A percentile compares a stretch with the other conserved stretches of the same genome.
These are phyloP conservation scores for Albugo candida DNA, from an alignment of 352 stramenopile species.

Conservation along the genomic window DNA sequence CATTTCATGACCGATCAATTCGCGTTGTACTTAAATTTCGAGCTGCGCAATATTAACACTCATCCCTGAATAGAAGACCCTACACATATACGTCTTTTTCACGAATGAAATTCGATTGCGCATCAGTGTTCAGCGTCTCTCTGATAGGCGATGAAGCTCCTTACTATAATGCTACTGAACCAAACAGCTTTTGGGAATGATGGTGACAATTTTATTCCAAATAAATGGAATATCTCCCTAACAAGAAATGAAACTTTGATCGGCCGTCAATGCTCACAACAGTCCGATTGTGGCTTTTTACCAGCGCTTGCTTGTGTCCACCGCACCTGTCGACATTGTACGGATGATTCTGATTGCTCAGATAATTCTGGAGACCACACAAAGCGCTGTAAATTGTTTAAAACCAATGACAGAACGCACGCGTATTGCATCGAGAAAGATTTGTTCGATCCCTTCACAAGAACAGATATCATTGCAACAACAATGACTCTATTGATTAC, in stretches of 20 bases:
- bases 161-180: too few relatives aligned
- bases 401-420: conserved; percentile 9
- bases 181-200: too few relatives aligned
- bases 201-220: too few relatives aligned
- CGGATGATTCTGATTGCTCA: conserved; percentile 34
- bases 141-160: too few relatives aligned
- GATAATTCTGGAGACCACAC: conserved; percentile 17
- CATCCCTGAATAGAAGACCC: too few relatives aligned
- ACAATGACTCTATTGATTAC: conserved; percentile 63
- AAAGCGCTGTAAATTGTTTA: conserved; percentile 35
- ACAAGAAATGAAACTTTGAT: conserved; percentile 2
- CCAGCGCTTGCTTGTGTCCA: conserved; percentile 47
- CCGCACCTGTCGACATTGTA: conserved; percentile 48
- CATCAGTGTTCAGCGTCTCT: too few relatives aligned
- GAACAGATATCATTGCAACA: conserved; percentile 41
- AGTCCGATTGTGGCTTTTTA: conserved; percentile 52
- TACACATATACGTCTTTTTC: too few relatives aligned
- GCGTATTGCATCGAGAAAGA: conserved; percentile 70
- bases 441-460: conserved; percentile 55
- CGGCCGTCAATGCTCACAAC: conserved; percentile 22
- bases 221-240: too few relatives aligned
- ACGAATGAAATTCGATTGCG: too few relatives aligned
- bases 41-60: too few relatives aligned
- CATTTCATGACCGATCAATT: too few relatives aligned
- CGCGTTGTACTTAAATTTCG: too few relatives aligned